These are phyloP conservation scores for Diaporthe ilicicola DNA, from an alignment of 2,329 filamentous ascomycete species.

Conservation along the genomic window DNA sequence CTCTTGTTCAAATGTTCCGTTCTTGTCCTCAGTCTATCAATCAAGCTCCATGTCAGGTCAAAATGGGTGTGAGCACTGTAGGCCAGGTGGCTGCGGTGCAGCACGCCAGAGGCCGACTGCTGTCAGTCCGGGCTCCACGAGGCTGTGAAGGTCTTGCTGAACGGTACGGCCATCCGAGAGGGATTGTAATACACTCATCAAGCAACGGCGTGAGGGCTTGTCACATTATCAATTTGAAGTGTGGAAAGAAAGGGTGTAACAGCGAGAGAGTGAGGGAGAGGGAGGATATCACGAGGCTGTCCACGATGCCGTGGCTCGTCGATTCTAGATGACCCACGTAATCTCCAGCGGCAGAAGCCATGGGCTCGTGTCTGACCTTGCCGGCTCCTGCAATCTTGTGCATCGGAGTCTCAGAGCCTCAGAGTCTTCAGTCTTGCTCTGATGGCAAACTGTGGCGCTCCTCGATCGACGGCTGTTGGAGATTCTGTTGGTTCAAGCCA, in stretches of 20 bases:
- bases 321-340: background rate
- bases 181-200: background rate
- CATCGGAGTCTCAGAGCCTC: background rate
- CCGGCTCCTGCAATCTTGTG: background rate
- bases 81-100: background rate
- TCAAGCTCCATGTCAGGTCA: constrained; percentile 10
- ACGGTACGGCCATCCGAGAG: background rate
- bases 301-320: background rate
- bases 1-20: constrained; percentile 9
- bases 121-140: background rate
- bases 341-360: constrained; percentile 12
- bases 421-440: background rate
- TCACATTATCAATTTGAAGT: background rate
- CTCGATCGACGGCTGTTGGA: constrained; percentile 13
- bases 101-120: background rate
- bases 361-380: background rate
- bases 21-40: constrained; percentile 1
- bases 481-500: constrained; percentile 24
- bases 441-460: constrained; percentile 9
- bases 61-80: background rate
- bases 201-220: background rate
- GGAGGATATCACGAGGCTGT: background rate
- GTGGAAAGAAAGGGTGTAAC: background rate
- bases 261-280: background rate
- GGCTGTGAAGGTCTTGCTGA: background rate